These are phyloP conservation scores for Chrysophaeum taylorii DNA, from an alignment of 352 stramenopile species.

Conservation along the genomic window DNA sequence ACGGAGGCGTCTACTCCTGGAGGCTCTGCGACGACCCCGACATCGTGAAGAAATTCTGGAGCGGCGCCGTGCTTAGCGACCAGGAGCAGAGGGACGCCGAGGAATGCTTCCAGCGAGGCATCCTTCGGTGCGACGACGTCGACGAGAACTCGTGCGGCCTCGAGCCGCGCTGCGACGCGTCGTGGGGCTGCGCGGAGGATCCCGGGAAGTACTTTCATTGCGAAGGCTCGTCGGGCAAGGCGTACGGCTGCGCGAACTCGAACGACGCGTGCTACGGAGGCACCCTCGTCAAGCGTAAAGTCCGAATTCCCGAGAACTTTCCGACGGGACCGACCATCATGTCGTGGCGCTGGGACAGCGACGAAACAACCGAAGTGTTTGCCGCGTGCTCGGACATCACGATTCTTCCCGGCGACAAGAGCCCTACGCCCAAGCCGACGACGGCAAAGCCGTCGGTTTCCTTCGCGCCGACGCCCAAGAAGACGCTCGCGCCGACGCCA, in stretches of 20 bases:
- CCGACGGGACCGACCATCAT: too few relatives aligned
- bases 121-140: conserved; percentile 3
- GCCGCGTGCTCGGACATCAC: too few relatives aligned
- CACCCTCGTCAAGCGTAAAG: too few relatives aligned
- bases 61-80: neutral
- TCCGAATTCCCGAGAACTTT: too few relatives aligned
- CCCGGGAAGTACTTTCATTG: neutral
- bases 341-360: too few relatives aligned
- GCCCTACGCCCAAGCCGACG: too few relatives aligned
- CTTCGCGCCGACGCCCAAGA: too few relatives aligned
- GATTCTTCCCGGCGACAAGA: too few relatives aligned
- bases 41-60: neutral
- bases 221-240: neutral
- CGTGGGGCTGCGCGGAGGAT: neutral
- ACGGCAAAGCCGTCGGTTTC: too few relatives aligned
- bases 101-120: conserved; percentile 8
- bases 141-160: neutral
- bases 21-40: conserved; percentile 2
- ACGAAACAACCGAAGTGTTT: too few relatives aligned
- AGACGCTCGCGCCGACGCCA: too few relatives aligned
- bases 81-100: neutral
- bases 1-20: neutral
- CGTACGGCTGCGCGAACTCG: neutral
- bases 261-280: neutral
- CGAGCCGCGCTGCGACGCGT: neutral